Conservation (phyloP, 2,329 filamentous ascomycete genomes). For the Cladosporium sp. region DNA sequence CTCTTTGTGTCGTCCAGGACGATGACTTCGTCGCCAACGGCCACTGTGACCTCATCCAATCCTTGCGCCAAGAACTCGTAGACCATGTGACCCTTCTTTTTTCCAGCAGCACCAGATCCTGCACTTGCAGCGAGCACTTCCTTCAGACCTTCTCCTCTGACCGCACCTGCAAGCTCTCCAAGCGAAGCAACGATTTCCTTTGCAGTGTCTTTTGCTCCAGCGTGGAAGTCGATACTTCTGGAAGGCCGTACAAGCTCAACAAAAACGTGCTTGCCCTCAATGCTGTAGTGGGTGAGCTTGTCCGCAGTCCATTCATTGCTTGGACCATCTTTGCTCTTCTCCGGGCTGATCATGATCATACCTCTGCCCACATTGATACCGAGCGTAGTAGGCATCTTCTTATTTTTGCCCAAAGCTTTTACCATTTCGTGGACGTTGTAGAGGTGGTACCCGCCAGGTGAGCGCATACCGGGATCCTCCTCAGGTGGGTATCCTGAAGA, state of each 20-base stretch:
- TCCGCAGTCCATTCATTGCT: slow-evolving; percentile 93
- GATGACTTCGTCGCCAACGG: slow-evolving; percentile 84
- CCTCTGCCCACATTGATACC: slow-evolving; percentile 91
- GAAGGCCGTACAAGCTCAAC: slow-evolving; percentile 88
- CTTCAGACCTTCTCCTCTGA: slow-evolving; percentile 76
- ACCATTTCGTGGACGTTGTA: slow-evolving; percentile 99
- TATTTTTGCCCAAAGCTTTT: slow-evolving; percentile 92
- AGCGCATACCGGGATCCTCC: slow-evolving; percentile 33
- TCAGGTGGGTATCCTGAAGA: slow-evolving; percentile 24
- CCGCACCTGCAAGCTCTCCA: slow-evolving; percentile 84
- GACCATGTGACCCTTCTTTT: slow-evolving; percentile 79
- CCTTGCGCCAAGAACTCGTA: slow-evolving; percentile 98
- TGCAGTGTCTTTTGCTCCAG: slow-evolving; percentile 93
- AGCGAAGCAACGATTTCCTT: slow-evolving; percentile 87
- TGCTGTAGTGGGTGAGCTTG: slow-evolving; percentile 94
- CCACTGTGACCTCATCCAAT: slow-evolving; percentile 93
- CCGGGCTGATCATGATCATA: slow-evolving; percentile 85
- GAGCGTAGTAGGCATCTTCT: slow-evolving; percentile 96
- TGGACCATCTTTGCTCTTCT: slow-evolving; percentile 77
- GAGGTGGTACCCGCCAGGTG: slow-evolving; percentile 82
- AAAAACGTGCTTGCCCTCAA: slow-evolving; percentile 97
- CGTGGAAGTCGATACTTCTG: slow-evolving; percentile 95
- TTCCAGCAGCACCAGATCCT: slow-evolving; percentile 52
- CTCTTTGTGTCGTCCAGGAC: slow-evolving; percentile 87
- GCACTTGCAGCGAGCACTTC: slow-evolving; percentile 83